Evolutionary conservation across 225 moss, liverwort and hornwort species (phyloP).

Genomic region (Thuidium tamariscinum): DNA sequence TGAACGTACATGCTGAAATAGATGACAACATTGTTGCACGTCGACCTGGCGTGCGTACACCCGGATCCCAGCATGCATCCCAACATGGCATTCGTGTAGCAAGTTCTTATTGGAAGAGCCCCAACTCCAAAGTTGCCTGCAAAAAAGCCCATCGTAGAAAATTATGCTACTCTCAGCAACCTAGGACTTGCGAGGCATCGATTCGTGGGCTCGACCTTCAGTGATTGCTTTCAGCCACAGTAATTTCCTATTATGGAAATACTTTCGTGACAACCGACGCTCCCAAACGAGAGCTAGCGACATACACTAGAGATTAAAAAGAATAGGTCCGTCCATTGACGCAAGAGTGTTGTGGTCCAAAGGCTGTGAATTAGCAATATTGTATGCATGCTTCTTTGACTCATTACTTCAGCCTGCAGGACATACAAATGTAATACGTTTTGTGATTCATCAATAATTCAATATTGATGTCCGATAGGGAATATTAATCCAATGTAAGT

Average conservation of each 20-base stretch:
- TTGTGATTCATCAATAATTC: neutral
- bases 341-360: neutral
- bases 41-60: conserved; percentile 53
- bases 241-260: neutral
- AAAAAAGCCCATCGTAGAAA: conserved; percentile 26
- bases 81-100: conserved; percentile 38
- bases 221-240: neutral
- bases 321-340: neutral
- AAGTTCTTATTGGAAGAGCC: conserved; percentile 32
- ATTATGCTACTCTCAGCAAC: conserved; percentile 9
- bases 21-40: conserved; percentile 30
- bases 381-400: neutral
- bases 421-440: neutral
- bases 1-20: conserved; percentile 9
- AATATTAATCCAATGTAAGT: neutral
- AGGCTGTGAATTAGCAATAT: neutral
- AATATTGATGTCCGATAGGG: neutral
- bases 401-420: neutral
- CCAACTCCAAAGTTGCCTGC: conserved; percentile 26
- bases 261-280: neutral
- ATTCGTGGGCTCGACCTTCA: neutral
- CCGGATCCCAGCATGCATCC: conserved; percentile 44
- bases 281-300: neutral
- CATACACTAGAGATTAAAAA: neutral
- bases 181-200: neutral